Evolutionary conservation across 1,139 yeast genomes (phyloP).

Genomic region (Candida frijolesensis): DNA sequence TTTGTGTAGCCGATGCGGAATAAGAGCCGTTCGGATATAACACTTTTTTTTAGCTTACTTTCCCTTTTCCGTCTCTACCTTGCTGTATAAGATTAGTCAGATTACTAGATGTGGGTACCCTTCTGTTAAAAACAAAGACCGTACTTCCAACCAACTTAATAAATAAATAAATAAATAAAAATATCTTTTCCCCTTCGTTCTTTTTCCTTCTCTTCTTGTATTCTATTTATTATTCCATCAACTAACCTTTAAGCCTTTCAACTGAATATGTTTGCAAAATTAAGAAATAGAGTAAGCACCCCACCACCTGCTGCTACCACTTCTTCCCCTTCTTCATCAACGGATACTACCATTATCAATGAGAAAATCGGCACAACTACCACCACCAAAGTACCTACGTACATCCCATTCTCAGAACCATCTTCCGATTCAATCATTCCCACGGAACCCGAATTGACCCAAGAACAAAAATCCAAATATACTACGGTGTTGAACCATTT

Average conservation of each 20-base stretch:
- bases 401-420: conserved; percentile 55
- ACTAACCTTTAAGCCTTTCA: background rate
- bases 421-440: conserved; percentile 56
- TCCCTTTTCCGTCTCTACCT: too few species aligned
- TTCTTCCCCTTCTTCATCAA: conserved; percentile 9
- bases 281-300: conserved; percentile 9
- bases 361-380: conserved; percentile 2
- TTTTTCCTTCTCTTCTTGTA: background rate
- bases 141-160: background rate
- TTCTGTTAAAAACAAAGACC: background rate
- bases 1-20: background rate
- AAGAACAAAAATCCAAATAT: conserved; percentile 62
- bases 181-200: background rate
- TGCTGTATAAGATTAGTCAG: too few species aligned
- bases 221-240: background rate
- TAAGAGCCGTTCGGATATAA: background rate
- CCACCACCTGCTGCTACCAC: conserved; percentile 8
- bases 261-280: conserved; percentile 13
- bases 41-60: background rate
- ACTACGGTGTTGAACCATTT: conserved; percentile 60
- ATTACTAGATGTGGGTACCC: background rate
- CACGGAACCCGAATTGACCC: conserved; percentile 45
- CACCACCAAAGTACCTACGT: conserved; percentile 6
- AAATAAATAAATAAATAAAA: background rate
- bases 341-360: conserved; percentile 1